Base-by-base conservation (phyloP, 495 filamentous ascomycete species). In the Neurospora pannonica region DNA sequence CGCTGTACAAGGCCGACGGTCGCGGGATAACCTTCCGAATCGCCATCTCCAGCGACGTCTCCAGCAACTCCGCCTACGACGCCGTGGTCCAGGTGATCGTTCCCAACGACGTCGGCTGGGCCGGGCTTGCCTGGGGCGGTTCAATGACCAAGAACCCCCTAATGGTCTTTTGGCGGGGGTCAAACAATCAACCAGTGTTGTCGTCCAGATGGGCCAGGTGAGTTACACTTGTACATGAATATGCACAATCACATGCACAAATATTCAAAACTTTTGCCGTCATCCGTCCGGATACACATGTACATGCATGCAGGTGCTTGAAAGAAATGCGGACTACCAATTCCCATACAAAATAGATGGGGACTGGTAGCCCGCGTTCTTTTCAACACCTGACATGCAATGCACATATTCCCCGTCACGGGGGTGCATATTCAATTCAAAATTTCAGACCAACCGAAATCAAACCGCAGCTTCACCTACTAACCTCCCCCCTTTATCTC, bases 51-150 rank as follows among this genome's bases (percentile, higher is more conserved):
- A 67, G 54, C 15, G 73, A 74, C 4, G 82, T 77, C 0, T 28
- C 81, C 6, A 40, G 71, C 11, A 31, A 67, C 31, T 75, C 77
- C 4, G 39, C 79, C 2, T 86, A 78, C 71, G 84, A 86, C 69
- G 75, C 79, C 40, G 81, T 86, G 21, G 38, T 86, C n/a, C 84
- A 86, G 76, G 74, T 85, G 28, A 81, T 85, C 13, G 80, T 82
- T 15, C 84, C 85, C 13, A 79, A 72, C 69, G 74, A 81, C 15
- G 81, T 83, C 17, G 84, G 83, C 74, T 86, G 85, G 85, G 78
- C 81, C 21, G 85, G 82, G 4, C 73, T 86, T 3, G 80, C 84
- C 11, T 85, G 84, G 81, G 82, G 80, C 28, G 85, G 82, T 13
- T 78, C 77, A 43, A 86, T 86, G 85, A 75, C 77, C 28, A 74